Percentiles rank a stretch among this genome's conserved stretches.
phyloP scores from a whole-genome alignment of 768 basidiomycete species.

The Boletus tomentosulus region DNA sequence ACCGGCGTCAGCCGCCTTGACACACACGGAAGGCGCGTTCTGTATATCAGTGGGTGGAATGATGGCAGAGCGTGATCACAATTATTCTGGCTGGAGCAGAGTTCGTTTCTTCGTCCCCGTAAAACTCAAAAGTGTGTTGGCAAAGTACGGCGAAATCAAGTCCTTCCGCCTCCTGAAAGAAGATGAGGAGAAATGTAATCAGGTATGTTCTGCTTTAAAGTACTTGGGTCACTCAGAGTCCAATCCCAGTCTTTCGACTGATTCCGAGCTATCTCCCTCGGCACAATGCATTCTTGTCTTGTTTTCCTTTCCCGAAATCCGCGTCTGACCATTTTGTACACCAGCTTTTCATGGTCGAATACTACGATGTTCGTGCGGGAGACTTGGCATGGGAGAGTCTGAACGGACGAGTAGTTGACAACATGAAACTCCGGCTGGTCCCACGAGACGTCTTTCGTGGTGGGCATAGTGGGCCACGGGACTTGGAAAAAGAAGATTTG shows the following conservation, averaged over 20 bases:
- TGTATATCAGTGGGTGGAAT: conserved; percentile 39
- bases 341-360: conserved; percentile 58
- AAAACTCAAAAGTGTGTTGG: conserved; percentile 27
- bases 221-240: background rate
- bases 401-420: conserved; percentile 46
- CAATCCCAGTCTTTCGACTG: conserved; percentile 3
- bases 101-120: conserved; percentile 23
- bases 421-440: conserved; percentile 46
- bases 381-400: conserved; percentile 48
- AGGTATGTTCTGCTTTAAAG: conserved; percentile 22
- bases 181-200: conserved; percentile 19
- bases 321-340: conserved; percentile 15
- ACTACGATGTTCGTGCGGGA: conserved; percentile 61
- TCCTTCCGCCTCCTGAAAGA: conserved; percentile 26
- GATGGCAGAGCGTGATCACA: conserved; percentile 17
- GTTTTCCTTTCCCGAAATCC: background rate
- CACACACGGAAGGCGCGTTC: conserved; percentile 51
- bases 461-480: conserved; percentile 16
- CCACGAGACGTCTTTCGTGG: conserved; percentile 31
- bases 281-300: background rate
- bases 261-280: conserved; percentile 5
- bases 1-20: conserved; percentile 42
- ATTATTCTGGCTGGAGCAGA: conserved; percentile 23
- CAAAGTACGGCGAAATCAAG: conserved; percentile 32
- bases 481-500: conserved; percentile 28